A percentile compares a stretch with the other conserved stretches of the same genome.
Conservation (phyloP, 371 early-diverging fungal genomes). For the Batrachochytrium dendrobatidis region DNA sequence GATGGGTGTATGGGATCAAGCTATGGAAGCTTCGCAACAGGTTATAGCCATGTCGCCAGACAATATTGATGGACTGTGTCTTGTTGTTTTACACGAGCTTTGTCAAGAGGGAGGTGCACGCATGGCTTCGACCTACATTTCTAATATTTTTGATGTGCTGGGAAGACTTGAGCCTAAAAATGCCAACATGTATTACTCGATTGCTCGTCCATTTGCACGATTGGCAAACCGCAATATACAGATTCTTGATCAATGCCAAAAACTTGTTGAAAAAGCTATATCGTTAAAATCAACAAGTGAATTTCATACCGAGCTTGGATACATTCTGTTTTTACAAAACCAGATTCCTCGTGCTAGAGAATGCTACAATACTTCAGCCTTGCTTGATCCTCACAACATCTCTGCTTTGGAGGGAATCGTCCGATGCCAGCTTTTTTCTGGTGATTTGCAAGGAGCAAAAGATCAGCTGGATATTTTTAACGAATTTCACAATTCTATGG, state of each 20-base stretch:
- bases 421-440: constrained; percentile 29
- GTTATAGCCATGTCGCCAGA: constrained; percentile 25
- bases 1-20: constrained; percentile 37
- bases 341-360: background rate
- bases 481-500: constrained; percentile 28
- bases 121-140: constrained; percentile 20
- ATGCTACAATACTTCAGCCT: constrained; percentile 12
- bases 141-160: background rate
- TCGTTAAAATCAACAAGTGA: constrained; percentile 22
- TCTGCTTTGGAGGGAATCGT: constrained; percentile 34
- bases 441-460: constrained; percentile 31
- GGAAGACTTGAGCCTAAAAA: constrained; percentile 23
- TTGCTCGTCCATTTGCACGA: constrained; percentile 25
- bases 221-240: constrained; percentile 13
- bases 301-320: constrained; percentile 34
- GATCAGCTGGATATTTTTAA: constrained; percentile 42
- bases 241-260: constrained; percentile 26
- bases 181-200: constrained; percentile 15
- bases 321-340: constrained; percentile 18
- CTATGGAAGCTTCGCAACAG: constrained; percentile 33
- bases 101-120: constrained; percentile 29
- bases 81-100: constrained; percentile 24
- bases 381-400: constrained; percentile 31
- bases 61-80: constrained; percentile 29
- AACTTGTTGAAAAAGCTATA: constrained; percentile 22